These are phyloP conservation scores for Schizochytrium sp. DNA, from an alignment of 108 stramenopile species.

Conservation along the genomic window DNA sequence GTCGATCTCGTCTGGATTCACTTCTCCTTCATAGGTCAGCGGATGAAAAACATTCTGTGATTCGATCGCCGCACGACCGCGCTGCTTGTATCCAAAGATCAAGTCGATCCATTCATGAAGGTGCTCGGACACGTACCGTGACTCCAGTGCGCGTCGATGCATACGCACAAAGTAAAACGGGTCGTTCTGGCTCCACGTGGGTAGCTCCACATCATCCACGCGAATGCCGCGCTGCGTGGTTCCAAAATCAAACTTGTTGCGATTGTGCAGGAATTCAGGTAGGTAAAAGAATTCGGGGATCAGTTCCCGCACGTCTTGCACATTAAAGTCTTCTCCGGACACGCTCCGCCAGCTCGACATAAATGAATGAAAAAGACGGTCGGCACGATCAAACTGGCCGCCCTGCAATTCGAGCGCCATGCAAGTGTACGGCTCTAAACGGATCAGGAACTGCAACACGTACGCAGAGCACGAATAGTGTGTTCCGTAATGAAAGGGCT, in stretches of 20 bases:
- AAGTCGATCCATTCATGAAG: constrained; percentile 46
- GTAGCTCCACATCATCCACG: constrained; percentile 77
- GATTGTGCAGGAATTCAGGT: constrained; percentile 76
- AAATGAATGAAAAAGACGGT: constrained; percentile 78
- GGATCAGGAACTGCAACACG: constrained; percentile 71
- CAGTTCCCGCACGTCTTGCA: constrained; percentile 58
- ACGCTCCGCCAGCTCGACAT: constrained; percentile 60
- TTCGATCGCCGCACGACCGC: constrained; percentile 18
- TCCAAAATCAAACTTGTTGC: constrained; percentile 77
- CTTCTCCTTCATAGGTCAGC: constrained; percentile 34
- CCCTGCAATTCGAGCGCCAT: constrained; percentile 82
- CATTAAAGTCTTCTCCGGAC: constrained; percentile 52
- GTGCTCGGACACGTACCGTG: constrained; percentile 11
- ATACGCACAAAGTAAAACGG: constrained; percentile 38
- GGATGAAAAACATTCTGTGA: constrained; percentile 34
- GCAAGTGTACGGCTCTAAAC: constrained; percentile 77
- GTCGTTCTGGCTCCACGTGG: constrained; percentile 84
- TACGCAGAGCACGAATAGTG: constrained; percentile 91
- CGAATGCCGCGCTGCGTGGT: constrained; percentile 63
- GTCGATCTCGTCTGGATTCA: constrained; percentile 31
- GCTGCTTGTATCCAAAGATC: constrained; percentile 39
- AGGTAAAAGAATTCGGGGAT: constrained; percentile 94
- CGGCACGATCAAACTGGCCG: constrained; percentile 87
- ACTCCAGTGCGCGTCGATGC: constrained; percentile 32
- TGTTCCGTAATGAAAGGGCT: constrained; percentile 70